Conservation (phyloP, 257 asterid genomes). For the Cordia subcordata region DNA sequence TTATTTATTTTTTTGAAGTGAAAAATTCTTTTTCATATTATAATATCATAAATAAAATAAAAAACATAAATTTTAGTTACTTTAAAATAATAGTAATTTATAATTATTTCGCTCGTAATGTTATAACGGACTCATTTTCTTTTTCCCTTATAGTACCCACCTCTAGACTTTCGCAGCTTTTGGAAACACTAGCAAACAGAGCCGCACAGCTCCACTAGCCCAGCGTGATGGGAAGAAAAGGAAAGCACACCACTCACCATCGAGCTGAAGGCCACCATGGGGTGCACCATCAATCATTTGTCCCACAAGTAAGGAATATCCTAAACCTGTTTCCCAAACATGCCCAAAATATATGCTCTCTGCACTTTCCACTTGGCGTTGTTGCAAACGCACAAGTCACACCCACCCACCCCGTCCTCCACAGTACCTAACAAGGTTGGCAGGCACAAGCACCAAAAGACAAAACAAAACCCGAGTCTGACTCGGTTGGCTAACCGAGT, state of each 20-base stretch:
- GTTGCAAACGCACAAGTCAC: not conserved
- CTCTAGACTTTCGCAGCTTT: constrained; percentile 7
- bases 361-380: not conserved
- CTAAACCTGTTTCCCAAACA: not conserved
- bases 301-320: not conserved
- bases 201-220: constrained; percentile 6
- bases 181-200: constrained; percentile 4
- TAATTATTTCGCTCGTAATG: no score
- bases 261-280: not conserved
- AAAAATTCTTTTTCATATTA: no score
- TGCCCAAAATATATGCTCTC: not conserved
- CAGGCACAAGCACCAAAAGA: not conserved
- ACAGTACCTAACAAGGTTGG: not conserved
- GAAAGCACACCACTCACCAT: constrained; percentile 10
- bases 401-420: not conserved
- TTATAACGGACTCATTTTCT: no score
- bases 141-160: not conserved
- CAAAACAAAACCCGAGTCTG: not conserved
- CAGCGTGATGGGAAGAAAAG: constrained; percentile 13
- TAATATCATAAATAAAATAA: no score
- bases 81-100: no score
- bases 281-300: no score
- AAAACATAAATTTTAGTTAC: no score
- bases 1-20: no score
- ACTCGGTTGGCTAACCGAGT: constrained; percentile 5